These are phyloP conservation scores for Colletotrichum caudatum DNA, from an alignment of 2,329 filamentous ascomycete genomes.

Conservation along the genomic window DNA sequence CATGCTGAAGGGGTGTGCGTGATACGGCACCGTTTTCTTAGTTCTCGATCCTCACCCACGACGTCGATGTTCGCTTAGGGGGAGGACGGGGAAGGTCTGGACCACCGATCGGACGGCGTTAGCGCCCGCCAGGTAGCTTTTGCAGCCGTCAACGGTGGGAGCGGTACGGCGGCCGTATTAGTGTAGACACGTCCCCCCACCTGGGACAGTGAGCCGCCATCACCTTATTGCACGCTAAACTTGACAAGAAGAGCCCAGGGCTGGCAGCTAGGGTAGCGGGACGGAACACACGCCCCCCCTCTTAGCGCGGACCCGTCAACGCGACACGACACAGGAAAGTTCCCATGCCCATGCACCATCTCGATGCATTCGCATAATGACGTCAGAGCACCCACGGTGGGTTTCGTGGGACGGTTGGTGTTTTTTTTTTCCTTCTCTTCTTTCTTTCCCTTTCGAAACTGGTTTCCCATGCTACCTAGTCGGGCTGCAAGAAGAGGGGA, in stretches of 20 bases:
- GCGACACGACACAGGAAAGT: slow-evolving; percentile 27
- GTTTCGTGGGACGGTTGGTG: slow-evolving; percentile 14
- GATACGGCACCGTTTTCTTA: slow-evolving; percentile 14
- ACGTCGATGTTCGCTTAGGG: slow-evolving; percentile 34
- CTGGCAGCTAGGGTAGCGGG: slow-evolving; percentile 15
- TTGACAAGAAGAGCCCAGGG: slow-evolving; percentile 10
- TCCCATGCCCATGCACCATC: slow-evolving; percentile 23
- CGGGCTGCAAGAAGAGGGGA: neutral
- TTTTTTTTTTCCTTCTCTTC: too few species aligned
- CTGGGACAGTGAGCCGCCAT: slow-evolving; percentile 31
- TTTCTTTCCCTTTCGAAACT: neutral
- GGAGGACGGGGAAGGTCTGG: slow-evolving; percentile 27
- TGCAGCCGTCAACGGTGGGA: neutral
- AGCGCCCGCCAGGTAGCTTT: neutral
- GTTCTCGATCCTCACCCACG: slow-evolving; percentile 31
- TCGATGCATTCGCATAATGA: slow-evolving; percentile 39
- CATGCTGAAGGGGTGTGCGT: neutral
- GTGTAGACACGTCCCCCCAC: neutral
- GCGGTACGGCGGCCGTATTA: slow-evolving; percentile 7
- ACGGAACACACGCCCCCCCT: slow-evolving; percentile 24
- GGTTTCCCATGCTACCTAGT: neutral
- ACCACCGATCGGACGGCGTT: slow-evolving; percentile 24
- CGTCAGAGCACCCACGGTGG: slow-evolving; percentile 17
- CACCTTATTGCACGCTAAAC: slow-evolving; percentile 11
- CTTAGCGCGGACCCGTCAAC: slow-evolving; percentile 8